Base-by-base conservation (phyloP, 2,329 filamentous ascomycete species). In the Penicillium hordei region DNA sequence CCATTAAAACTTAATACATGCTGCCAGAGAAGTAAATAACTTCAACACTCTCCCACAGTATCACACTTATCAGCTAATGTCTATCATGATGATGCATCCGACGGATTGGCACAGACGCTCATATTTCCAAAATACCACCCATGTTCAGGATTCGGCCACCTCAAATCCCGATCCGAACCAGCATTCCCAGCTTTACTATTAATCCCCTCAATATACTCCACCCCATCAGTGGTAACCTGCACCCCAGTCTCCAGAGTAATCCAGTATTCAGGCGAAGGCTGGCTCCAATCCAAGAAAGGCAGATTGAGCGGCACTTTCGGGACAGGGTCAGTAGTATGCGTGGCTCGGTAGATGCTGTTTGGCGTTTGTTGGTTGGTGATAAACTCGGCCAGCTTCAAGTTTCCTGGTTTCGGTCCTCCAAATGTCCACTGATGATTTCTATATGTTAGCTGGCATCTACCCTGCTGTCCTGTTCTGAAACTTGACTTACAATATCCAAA, bases 81-180 rank as follows among this genome's bases (percentile, higher is more conserved):
- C 9, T 7, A 25, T 39, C 9, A 39, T 21, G 36, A 39, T 39
- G 36, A 39, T 48, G 45, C 45, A 48, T 48, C 45, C 25, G 34
- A 36, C 1, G 45, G 19, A 25, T 0, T 9, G 19, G 38, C 44
- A 15, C 45, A 55, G 9, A 43, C 21, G 5, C 19, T 40, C 29
- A 55, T 36, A 19, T 50, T 50, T 13, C 52, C 52, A 42, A 55
- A 55, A 23, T 55, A 55, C 52, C 52, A 55, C 2, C n/a, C 44
- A 31, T 55, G 52, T 13, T 55, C 21, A 19, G 45, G 19, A 33
- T 25, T 34, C n/a, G 45, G 45, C 27, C 27, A 34, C 29, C 21
- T 36, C n/a, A 44, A 33, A 31, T 46, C 31, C 17, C 19, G 23
- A 21, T 13, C 45, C 9, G 45, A 48, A 25, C 50, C 50, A 25